A percentile compares a stretch with the other conserved stretches of the same genome.
phyloP scores from a whole-genome alignment of 1,139 yeast genomes.

The Saccharomyces hybrid region DNA sequence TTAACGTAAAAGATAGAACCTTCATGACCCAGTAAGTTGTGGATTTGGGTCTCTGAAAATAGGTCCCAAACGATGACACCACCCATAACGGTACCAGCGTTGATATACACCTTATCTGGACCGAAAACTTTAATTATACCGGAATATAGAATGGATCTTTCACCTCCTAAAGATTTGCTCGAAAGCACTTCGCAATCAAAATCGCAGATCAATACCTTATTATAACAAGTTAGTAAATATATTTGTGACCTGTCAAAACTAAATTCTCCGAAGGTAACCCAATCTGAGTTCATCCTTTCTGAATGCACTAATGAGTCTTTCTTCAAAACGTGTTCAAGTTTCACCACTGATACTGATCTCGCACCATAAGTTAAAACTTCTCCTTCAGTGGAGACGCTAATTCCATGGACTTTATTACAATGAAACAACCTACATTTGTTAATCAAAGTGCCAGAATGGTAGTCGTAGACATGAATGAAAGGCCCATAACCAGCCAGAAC shows the following conservation, averaged over 20 bases:
- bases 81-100: slow-evolving; percentile 90
- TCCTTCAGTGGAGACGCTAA: slow-evolving; percentile 36
- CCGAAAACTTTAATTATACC: slow-evolving; percentile 57
- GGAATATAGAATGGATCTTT: slow-evolving; percentile 79
- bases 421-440: slow-evolving; percentile 45
- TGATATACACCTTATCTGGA: slow-evolving; percentile 44
- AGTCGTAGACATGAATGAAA: slow-evolving; percentile 46
- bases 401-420: slow-evolving; percentile 75
- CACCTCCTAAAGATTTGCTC: slow-evolving; percentile 47
- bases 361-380: slow-evolving; percentile 58
- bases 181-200: slow-evolving; percentile 29
- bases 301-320: slow-evolving; percentile 15
- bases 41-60: slow-evolving; percentile 39
- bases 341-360: slow-evolving; percentile 51
- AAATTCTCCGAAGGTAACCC: slow-evolving; percentile 67
- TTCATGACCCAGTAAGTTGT: slow-evolving; percentile 65
- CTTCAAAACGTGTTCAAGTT: slow-evolving; percentile 29
- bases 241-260: slow-evolving; percentile 34
- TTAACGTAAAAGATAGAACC: slow-evolving; percentile 89
- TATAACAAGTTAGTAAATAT: slow-evolving; percentile 72
- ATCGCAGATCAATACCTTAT: slow-evolving; percentile 50
- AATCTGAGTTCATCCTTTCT: slow-evolving; percentile 59
- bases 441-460: slow-evolving; percentile 37
- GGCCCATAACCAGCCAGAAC: slow-evolving; percentile 77
- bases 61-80: slow-evolving; percentile 79